These are phyloP conservation scores for Pleurotus platypus DNA, from an alignment of 768 basidiomycete species.

Conservation along the genomic window DNA sequence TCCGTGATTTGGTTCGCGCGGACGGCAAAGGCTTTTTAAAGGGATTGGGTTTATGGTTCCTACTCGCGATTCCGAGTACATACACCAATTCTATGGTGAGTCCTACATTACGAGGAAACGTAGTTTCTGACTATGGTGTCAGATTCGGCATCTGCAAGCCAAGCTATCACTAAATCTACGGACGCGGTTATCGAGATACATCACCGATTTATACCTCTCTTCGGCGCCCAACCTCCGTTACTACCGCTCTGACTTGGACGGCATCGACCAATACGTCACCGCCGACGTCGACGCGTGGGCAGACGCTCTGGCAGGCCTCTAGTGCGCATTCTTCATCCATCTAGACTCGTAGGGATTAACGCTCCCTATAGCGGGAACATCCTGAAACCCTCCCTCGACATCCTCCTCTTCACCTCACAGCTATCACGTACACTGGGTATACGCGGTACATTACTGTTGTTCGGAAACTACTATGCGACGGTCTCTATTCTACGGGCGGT, in stretches of 20 bases:
- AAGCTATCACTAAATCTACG: conserved; percentile 80
- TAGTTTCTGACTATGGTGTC: neutral
- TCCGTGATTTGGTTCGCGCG: conserved; percentile 79
- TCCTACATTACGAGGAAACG: neutral
- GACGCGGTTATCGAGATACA: conserved; percentile 85
- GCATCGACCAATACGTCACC: conserved; percentile 90
- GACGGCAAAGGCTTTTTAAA: conserved; percentile 79
- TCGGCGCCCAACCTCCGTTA: conserved; percentile 69
- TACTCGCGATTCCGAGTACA: conserved; percentile 86
- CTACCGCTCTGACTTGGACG: conserved; percentile 61
- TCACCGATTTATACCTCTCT: conserved; percentile 88
- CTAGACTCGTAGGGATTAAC: neutral
- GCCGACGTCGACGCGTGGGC: conserved; percentile 90
- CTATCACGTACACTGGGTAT: conserved; percentile 83
- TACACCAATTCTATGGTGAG: conserved; percentile 93
- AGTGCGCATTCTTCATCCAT: conserved; percentile 51
- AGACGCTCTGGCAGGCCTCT: conserved; percentile 79
- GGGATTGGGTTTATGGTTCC: conserved; percentile 86
- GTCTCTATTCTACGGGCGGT: conserved; percentile 78
- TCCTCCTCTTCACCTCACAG: conserved; percentile 90
- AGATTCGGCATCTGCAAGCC: conserved; percentile 89
- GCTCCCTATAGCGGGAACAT: conserved; percentile 70
- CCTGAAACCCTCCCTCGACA: conserved; percentile 87
- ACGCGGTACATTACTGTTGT: conserved; percentile 77
- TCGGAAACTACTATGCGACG: conserved; percentile 84